A percentile compares a stretch with the other conserved stretches of the same genome.
Evolutionary conservation across 2,329 filamentous ascomycete genomes (phyloP).

Genomic region (Paracamarosporium sp.): DNA sequence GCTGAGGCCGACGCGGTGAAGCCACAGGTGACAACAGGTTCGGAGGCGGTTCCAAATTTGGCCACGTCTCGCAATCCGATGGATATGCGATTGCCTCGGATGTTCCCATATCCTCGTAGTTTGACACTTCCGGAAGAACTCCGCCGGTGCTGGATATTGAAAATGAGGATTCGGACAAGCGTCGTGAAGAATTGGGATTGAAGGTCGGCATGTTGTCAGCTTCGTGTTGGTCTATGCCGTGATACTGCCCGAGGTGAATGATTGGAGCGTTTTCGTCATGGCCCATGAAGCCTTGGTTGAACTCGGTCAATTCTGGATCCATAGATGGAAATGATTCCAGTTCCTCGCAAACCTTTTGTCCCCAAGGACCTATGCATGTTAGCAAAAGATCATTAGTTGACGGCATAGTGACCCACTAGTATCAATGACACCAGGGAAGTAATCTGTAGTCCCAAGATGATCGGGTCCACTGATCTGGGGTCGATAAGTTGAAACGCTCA

Average conservation of each 20-base stretch:
- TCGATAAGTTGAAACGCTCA: constrained; percentile 27
- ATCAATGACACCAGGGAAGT: constrained; percentile 44
- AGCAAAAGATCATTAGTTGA: constrained; percentile 14
- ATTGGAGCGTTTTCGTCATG: constrained; percentile 50
- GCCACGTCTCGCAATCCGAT: constrained; percentile 67
- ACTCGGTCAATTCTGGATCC: constrained; percentile 47
- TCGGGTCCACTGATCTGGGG: constrained; percentile 27
- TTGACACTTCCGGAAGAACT: constrained; percentile 70
- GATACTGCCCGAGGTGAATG: constrained; percentile 49
- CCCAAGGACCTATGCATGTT: constrained; percentile 44
- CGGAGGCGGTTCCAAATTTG: constrained; percentile 71
- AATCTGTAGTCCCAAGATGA: constrained; percentile 35
- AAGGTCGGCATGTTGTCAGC: constrained; percentile 34
- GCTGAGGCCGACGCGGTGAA: constrained; percentile 72
- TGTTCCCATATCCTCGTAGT: constrained; percentile 74
- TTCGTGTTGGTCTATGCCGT: constrained; percentile 40
- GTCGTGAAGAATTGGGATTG: constrained; percentile 61
- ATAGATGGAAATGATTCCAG: constrained; percentile 47
- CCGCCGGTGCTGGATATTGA: constrained; percentile 70
- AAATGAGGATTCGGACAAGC: constrained; percentile 76
- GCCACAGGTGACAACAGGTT: constrained; percentile 75
- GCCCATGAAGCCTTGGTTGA: constrained; percentile 43
- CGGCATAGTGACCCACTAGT: constrained; percentile 37
- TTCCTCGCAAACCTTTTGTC: constrained; percentile 47
- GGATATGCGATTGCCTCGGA: constrained; percentile 71